Evolutionary conservation across 2,329 filamentous ascomycete species (phyloP).

Genomic region (Epicoccum nigrum): DNA sequence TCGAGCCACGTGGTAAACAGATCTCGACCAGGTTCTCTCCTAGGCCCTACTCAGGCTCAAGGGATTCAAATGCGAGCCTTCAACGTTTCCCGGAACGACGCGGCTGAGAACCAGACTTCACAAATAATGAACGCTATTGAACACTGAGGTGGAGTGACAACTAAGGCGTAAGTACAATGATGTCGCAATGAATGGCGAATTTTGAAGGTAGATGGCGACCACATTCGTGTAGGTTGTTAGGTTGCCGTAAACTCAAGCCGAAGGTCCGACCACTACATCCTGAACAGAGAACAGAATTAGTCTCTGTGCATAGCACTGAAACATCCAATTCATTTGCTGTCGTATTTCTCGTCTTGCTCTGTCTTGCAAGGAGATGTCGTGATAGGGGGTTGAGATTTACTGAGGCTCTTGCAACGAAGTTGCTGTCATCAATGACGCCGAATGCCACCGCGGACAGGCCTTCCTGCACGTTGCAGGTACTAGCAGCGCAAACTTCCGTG

Average conservation of each 20-base stretch:
- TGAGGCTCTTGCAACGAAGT: constrained; percentile 5
- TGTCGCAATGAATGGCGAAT: neutral
- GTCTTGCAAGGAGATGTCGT: neutral
- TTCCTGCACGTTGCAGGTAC: neutral
- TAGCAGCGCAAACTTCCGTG: constrained; percentile 1
- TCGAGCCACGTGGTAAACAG: constrained; percentile 1
- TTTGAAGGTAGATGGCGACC: too few relatives aligned
- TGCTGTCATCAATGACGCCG: constrained; percentile 14
- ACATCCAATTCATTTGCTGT: neutral
- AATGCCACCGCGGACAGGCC: constrained; percentile 9
- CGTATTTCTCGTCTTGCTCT: neutral
- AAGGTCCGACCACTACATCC: too few relatives aligned
- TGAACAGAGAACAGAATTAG: too few relatives aligned
- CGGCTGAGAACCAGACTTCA: neutral
- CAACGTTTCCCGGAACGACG: neutral
- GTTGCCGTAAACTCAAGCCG: too few relatives aligned
- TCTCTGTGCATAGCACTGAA: too few relatives aligned
- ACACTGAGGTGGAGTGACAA: neutral
- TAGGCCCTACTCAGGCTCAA: neutral
- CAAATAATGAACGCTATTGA: neutral
- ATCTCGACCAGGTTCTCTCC: neutral
- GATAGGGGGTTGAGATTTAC: constrained; percentile 5
- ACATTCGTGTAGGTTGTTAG: too few relatives aligned
- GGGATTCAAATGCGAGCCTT: neutral
- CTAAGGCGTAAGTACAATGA: neutral